Base-by-base conservation (phyloP, 257 asterid species). In the Solanum virginianum region DNA sequence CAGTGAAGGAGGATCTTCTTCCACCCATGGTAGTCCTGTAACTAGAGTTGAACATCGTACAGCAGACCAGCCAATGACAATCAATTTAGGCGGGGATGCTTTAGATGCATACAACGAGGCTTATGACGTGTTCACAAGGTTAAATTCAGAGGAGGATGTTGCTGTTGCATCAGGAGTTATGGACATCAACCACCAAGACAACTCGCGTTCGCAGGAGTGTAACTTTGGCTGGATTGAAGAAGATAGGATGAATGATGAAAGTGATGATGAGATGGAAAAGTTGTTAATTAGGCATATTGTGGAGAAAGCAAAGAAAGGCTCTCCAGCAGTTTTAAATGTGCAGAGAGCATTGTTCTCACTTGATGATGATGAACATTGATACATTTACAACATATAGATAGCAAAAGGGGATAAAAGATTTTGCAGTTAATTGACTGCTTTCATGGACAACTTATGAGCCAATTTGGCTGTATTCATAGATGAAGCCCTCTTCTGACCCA, bases 291-390 rank as follows among this genome's bases (percentile, higher is more conserved):
- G 88, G 90, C 98, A 94, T 80, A 90, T 96, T 62, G 95, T 95
- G 22, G 98, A 95, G 91, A 90, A 89, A 91, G 97, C 97, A 32
- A 91, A 90, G 84, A 94, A 94, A 88, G 97, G 99, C n/a, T 95
- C 97, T 66, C 95, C 99, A 88, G 97, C 92, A 68, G 90, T 93
- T 89, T 87, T 93, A 87, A 91, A 93, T 85, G 98, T 95, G 72
- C 93, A 93, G 71, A 94, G 89, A 81, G 93, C 91, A 60, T 91
- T 95, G 83, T 91, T 91, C 51, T 89, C 88, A 3, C 85, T 82
- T 80, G 89, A 85, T 91, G 94, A 91, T 49, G 26, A 85, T 86
- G 85, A 83, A 87, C 82, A 84, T 85, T 90, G 86, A 89, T 85
- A 62, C 71, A 47, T 79, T 79, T 65, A 16, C 65, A 53, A 53